Conservation (phyloP, 306 rosid species). For the Trichosanthes truncata region DNA sequence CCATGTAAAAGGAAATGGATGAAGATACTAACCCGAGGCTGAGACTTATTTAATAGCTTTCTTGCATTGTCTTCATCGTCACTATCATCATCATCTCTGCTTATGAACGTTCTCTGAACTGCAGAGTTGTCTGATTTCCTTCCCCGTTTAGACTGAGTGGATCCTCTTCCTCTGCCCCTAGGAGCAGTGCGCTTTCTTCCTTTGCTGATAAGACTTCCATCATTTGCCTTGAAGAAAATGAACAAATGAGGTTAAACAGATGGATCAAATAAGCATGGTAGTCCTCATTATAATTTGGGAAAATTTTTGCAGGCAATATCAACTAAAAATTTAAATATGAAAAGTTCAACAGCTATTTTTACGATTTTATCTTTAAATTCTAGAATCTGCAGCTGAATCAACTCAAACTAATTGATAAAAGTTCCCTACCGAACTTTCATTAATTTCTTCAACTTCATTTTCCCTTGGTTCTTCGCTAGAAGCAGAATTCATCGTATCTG, state of each 20-base stretch:
- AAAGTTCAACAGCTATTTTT: not conserved
- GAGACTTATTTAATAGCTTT: constrained; percentile 56
- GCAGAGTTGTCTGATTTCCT: constrained; percentile 54
- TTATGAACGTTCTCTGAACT: constrained; percentile 50
- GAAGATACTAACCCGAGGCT: constrained; percentile 51
- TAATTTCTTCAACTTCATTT: constrained; percentile 43
- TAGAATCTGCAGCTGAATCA: not conserved
- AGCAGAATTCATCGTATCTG: constrained; percentile 41
- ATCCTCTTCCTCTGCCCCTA: constrained; percentile 81
- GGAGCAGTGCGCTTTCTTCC: constrained; percentile 77
- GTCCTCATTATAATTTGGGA: not conserved
- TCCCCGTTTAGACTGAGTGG: constrained; percentile 69
- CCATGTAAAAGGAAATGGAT: not conserved
- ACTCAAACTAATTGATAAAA: not conserved
- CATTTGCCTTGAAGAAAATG: constrained; percentile 52
- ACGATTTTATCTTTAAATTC: not conserved
- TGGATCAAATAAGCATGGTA: not conserved
- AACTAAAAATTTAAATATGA: not conserved
- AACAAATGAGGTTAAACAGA: not conserved
- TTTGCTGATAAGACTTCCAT: constrained; percentile 32
- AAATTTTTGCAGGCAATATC: not conserved
- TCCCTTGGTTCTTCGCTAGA: constrained; percentile 48
- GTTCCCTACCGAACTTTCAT: constrained; percentile 62
- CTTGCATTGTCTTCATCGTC: constrained; percentile 38
- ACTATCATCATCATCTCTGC: constrained; percentile 31